Evolutionary conservation across 2,329 filamentous ascomycete genomes (phyloP).

Genomic region (Aspergillus pseudonomiae): DNA sequence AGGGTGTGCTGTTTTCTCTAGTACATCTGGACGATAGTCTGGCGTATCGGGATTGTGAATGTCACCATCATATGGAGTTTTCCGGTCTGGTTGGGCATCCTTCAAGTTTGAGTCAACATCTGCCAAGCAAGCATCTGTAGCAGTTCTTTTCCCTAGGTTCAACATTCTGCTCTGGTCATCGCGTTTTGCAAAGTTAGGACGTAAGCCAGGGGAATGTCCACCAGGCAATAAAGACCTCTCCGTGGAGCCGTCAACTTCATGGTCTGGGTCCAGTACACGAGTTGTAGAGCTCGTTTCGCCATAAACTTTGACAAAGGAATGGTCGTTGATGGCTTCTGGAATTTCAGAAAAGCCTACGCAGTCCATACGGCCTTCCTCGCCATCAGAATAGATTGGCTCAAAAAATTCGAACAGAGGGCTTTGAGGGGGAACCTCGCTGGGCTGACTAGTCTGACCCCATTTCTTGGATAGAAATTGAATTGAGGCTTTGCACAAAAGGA

Average conservation of each 20-base stretch:
- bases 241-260: not conserved
- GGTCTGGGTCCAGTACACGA: not conserved
- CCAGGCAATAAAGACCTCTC: not conserved
- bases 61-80: not conserved
- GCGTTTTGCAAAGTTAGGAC: constrained; percentile 4
- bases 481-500: constrained; percentile 18
- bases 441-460: constrained; percentile 6
- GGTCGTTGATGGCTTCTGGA: not conserved
- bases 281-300: not conserved
- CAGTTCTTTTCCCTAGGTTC: constrained; percentile 31
- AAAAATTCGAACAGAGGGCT: constrained; percentile 14
- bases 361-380: not conserved
- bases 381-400: not conserved
- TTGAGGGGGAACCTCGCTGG: constrained; percentile 11
- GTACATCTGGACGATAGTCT: not conserved
- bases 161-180: constrained; percentile 2
- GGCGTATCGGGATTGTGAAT: not conserved
- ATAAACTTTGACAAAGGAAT: not conserved
- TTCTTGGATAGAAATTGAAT: constrained; percentile 12
- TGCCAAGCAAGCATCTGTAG: constrained; percentile 31
- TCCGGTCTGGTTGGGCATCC: constrained; percentile 7
- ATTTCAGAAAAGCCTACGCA: not conserved
- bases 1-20: not conserved
- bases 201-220: not conserved
- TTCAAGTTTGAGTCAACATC: constrained; percentile 31